Evolutionary conservation across 1,284 basidiomycete species (phyloP).

Genomic region (Naganishia cerealis): DNA sequence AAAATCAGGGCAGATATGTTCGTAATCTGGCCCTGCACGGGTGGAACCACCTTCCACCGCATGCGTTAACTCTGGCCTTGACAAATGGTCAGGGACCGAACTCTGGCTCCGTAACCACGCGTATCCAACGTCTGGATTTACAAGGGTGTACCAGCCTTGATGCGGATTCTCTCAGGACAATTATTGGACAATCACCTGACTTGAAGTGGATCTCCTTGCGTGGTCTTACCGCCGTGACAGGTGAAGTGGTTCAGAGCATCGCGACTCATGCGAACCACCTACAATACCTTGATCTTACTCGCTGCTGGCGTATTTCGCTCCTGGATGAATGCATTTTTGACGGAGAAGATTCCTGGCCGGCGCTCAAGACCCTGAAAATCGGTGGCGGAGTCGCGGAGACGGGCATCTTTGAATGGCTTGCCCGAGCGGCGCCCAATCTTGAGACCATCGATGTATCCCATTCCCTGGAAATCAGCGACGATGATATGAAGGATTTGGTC

Average conservation of each 20-base stretch:
- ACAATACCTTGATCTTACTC: constrained; percentile 67
- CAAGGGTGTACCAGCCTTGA: constrained; percentile 70
- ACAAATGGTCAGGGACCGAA: constrained; percentile 20
- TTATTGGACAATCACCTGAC: constrained; percentile 68
- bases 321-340: constrained; percentile 57
- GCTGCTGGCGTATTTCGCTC: constrained; percentile 70
- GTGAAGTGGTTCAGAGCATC: constrained; percentile 69
- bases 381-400: constrained; percentile 52
- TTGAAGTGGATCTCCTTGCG: constrained; percentile 66
- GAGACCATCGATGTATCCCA: constrained; percentile 81
- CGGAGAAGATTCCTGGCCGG: constrained; percentile 56
- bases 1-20: constrained; percentile 60
- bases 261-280: constrained; percentile 62
- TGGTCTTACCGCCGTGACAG: constrained; percentile 67
- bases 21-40: constrained; percentile 66
- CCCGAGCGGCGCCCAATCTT: constrained; percentile 66
- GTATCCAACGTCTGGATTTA: constrained; percentile 63
- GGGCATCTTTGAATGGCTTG: constrained; percentile 63
- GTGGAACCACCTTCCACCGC: constrained; percentile 61
- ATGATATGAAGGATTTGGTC: constrained; percentile 70
- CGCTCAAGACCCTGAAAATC: constrained; percentile 34
- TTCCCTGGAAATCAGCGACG: constrained; percentile 68
- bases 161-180: constrained; percentile 65
- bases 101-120: constrained; percentile 33
- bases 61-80: constrained; percentile 37